Evolutionary conservation across 768 basidiomycete species (phyloP).

Genomic region (Leucocoprinus leucothites): DNA sequence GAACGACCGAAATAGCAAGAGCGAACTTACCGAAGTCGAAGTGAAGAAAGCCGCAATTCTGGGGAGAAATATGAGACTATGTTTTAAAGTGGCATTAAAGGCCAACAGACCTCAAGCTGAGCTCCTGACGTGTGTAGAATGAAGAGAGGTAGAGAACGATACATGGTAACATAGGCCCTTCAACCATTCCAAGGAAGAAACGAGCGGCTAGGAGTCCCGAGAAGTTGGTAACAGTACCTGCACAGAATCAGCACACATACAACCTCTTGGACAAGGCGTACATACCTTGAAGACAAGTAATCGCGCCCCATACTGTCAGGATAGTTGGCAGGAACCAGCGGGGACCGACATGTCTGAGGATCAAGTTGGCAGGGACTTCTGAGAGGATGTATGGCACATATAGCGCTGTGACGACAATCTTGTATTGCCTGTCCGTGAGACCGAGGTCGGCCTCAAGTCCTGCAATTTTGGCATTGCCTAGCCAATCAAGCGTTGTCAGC

Average conservation of each 20-base stretch:
- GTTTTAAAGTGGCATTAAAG: not conserved
- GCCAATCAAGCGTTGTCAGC: not conserved
- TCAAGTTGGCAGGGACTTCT: conserved; percentile 47
- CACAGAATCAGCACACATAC: not conserved
- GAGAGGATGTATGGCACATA: conserved; percentile 39
- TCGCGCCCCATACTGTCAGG: conserved; percentile 48
- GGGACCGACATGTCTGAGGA: conserved; percentile 42
- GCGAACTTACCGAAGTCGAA: conserved; percentile 27
- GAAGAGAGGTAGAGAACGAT: conserved; percentile 36
- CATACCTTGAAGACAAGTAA: conserved; percentile 44
- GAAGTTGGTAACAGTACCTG: conserved; percentile 42
- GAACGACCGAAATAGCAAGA: not conserved
- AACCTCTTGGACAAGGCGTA: not conserved
- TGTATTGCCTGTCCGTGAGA: conserved; percentile 35
- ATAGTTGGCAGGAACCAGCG: conserved; percentile 45
- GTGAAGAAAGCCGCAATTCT: conserved; percentile 39
- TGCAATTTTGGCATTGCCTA: conserved; percentile 44
- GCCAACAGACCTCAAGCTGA: conserved; percentile 20
- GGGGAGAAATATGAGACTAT: not conserved
- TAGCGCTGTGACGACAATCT: conserved; percentile 30
- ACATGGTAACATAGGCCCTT: conserved; percentile 39
- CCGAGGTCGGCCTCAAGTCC: conserved; percentile 42
- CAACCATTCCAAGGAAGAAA: conserved; percentile 49
- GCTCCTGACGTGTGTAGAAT: conserved; percentile 29
- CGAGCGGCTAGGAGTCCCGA: conserved; percentile 44